A percentile compares a stretch with the other conserved stretches of the same genome.
Conservation (phyloP, 345 rosid species). For the Eucalyptus urophylla region DNA sequence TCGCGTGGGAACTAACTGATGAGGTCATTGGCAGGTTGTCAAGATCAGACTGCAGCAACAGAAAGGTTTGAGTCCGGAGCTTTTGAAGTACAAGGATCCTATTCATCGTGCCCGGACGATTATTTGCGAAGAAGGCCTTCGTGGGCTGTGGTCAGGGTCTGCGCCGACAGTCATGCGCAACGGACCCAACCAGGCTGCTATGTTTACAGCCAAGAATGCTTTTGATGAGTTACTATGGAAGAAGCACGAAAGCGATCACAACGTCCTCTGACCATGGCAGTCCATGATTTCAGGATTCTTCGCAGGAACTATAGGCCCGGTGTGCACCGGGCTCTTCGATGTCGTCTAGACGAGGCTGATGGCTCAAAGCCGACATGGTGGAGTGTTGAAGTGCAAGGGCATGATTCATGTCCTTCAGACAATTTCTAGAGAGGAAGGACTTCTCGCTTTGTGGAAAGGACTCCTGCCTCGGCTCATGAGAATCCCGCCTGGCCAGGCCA, state of each 20-base stretch:
- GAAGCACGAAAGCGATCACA: constrained; percentile 82
- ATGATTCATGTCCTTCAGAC: constrained; percentile 78
- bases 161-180: constrained; percentile 91
- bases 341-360: constrained; percentile 91
- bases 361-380: constrained; percentile 64
- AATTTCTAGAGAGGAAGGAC: constrained; percentile 76
- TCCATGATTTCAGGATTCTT: constrained; percentile 92
- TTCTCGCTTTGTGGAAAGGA: constrained; percentile 75
- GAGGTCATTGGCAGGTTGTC: constrained; percentile 40
- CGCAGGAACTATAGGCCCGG: constrained; percentile 83
- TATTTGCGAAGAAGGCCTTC: constrained; percentile 54
- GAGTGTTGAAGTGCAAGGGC: constrained; percentile 59
- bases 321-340: constrained; percentile 88
- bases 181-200: constrained; percentile 86
- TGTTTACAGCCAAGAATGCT: constrained; percentile 83
- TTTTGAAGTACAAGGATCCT: constrained; percentile 87
- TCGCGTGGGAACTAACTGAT: background rate
- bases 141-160: constrained; percentile 88
- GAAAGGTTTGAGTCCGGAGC: constrained; percentile 65
- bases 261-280: constrained; percentile 71
- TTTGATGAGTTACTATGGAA: constrained; percentile 74
- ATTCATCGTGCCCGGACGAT: constrained; percentile 67
- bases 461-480: constrained; percentile 89
- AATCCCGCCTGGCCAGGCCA: constrained; percentile 94
- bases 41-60: constrained; percentile 94